phyloP scores from a whole-genome alignment of 331 rosid species.

The Quercus phellos region DNA sequence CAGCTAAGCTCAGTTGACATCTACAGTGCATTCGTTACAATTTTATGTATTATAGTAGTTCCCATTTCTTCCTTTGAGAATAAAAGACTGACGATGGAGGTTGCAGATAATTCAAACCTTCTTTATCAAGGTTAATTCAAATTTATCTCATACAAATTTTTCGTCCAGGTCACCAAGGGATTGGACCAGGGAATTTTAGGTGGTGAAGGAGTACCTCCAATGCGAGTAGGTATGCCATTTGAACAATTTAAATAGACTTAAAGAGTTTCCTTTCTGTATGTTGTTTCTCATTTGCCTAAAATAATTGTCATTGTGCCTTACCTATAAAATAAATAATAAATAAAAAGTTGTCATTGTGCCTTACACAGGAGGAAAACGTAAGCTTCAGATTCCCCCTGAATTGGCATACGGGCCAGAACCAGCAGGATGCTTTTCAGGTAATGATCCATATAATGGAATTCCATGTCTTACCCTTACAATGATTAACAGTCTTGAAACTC shows the following conservation, averaged over 20 bases:
- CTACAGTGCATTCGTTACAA: not conserved
- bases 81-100: not conserved
- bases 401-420: slow-evolving; percentile 99
- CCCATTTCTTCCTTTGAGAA: not conserved
- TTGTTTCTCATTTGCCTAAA: slow-evolving; percentile 8
- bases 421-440: slow-evolving; percentile 95
- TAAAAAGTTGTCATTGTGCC: not conserved
- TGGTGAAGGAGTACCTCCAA: slow-evolving; percentile 95
- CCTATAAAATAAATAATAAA: too few species aligned
- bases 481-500: slow-evolving; percentile 4
- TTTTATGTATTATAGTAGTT: not conserved
- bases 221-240: slow-evolving; percentile 69
- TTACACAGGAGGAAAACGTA: slow-evolving; percentile 76
- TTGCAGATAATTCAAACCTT: not conserved
- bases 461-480: not conserved
- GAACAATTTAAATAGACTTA: not conserved
- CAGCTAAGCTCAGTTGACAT: not conserved
- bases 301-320: not conserved
- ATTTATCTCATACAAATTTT: not conserved
- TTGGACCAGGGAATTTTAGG: slow-evolving; percentile 95
- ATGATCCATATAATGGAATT: slow-evolving; percentile 9
- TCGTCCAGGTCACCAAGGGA: slow-evolving; percentile 61
- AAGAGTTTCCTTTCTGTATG: slow-evolving; percentile 3
- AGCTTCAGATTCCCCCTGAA: slow-evolving; percentile 74
- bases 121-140: slow-evolving; percentile 9